phyloP scores from a whole-genome alignment of 768 basidiomycete genomes.

The Tubosaeta sp. region DNA sequence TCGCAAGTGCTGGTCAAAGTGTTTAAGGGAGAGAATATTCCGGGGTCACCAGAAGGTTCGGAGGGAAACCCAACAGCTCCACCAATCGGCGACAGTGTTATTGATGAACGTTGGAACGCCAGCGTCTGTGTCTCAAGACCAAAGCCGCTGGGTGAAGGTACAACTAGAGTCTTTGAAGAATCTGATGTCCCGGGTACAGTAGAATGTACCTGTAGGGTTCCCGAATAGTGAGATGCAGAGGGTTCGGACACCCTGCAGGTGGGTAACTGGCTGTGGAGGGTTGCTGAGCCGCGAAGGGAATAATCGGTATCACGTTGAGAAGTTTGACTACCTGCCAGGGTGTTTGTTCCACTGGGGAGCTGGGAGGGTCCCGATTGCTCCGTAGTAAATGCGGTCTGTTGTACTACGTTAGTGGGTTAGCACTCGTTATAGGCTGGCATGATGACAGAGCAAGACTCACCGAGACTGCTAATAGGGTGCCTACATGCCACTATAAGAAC shows the following conservation, averaged over 20 bases:
- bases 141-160: neutral
- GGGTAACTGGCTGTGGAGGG: neutral
- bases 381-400: neutral
- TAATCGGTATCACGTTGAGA: neutral
- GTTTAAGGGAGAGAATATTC: neutral
- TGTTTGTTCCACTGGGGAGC: neutral
- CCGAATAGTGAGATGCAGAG: neutral
- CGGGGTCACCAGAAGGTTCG: neutral
- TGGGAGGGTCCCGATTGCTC: slow-evolving; percentile 3
- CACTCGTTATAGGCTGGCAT: neutral
- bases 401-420: slow-evolving; percentile 3
- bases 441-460: slow-evolving; percentile 6
- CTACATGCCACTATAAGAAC: slow-evolving; percentile 2
- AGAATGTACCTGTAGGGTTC: neutral
- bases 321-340: neutral
- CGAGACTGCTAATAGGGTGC: neutral
- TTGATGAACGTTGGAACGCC: neutral
- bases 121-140: neutral
- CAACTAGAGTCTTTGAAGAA: neutral
- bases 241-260: neutral
- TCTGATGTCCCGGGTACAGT: neutral
- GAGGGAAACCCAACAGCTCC: neutral
- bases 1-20: neutral
- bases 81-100: neutral
- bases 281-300: neutral